Evolutionary conservation across 2,329 filamentous ascomycete genomes (phyloP).

Genomic region (Aureobasidium sp.): DNA sequence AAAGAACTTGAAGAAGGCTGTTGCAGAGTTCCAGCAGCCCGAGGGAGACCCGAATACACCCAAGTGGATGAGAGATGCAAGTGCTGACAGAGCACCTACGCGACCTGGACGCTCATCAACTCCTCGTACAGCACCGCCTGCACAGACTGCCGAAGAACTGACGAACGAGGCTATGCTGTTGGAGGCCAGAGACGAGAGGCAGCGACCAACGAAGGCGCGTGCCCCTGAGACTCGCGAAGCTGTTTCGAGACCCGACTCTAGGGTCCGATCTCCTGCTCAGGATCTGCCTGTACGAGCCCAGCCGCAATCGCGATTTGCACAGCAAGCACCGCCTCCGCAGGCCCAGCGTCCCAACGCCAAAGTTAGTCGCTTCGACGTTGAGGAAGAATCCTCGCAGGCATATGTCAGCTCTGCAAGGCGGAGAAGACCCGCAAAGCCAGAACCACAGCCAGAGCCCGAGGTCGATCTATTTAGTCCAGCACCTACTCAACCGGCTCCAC

Average conservation of each 20-base stretch:
- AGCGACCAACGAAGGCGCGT: constrained; percentile 42
- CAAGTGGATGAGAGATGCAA: constrained; percentile 85
- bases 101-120: constrained; percentile 9
- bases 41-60: constrained; percentile 72
- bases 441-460: constrained; percentile 25
- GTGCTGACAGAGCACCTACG: constrained; percentile 19
- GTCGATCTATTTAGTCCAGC: constrained; percentile 31
- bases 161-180: constrained; percentile 66
- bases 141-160: constrained; percentile 26
- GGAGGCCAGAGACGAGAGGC: constrained; percentile 51
- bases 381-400: constrained; percentile 73
- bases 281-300: constrained; percentile 31
- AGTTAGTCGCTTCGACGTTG: constrained; percentile 64
- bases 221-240: constrained; percentile 10
- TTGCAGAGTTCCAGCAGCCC: constrained; percentile 74
- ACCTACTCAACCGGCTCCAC: constrained; percentile 5
- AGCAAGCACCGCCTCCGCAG: constrained; percentile 30
- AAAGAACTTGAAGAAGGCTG: constrained; percentile 86
- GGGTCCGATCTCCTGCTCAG: constrained; percentile 27
- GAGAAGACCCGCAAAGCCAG: constrained; percentile 54
- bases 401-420: constrained; percentile 83
- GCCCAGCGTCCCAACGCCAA: constrained; percentile 44
- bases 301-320: constrained; percentile 34
- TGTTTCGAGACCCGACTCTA: constrained; percentile 14
- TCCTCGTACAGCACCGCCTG: constrained; percentile 15